These are phyloP conservation scores for Nemania diffusa DNA, from an alignment of 2,329 filamentous ascomycete species.

Conservation along the genomic window DNA sequence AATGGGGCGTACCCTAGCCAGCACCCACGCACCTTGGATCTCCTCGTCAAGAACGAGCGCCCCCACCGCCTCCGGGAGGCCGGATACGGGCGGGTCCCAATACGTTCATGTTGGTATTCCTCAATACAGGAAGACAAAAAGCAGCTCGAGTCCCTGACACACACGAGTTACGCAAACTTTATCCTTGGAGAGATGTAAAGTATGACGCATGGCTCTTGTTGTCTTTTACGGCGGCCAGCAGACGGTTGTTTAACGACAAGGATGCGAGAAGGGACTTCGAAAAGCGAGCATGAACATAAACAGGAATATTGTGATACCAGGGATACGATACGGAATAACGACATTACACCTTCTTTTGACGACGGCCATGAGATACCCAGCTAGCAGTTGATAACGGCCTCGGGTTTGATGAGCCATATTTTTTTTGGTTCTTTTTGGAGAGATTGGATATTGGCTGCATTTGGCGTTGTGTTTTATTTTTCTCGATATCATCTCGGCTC, in stretches of 20 bases:
- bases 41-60: not conserved
- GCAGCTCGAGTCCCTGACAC: not conserved
- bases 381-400: slow-evolving; percentile 13
- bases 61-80: not conserved
- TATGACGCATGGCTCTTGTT: not conserved
- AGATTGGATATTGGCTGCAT: not conserved
- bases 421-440: not conserved
- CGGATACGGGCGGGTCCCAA: not conserved
- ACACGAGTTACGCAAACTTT: not conserved
- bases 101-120: not conserved
- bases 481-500: not conserved
- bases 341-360: slow-evolving; percentile 19
- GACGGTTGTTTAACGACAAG: not conserved
- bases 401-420: slow-evolving; percentile 16
- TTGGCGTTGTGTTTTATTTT: not conserved
- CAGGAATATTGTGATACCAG: slow-evolving; percentile 2
- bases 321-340: slow-evolving; percentile 9
- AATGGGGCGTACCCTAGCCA: slow-evolving; percentile 19
- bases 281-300: not conserved
- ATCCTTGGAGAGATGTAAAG: not conserved
- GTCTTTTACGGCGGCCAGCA: not conserved
- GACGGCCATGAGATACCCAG: slow-evolving; percentile 27
- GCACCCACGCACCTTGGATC: slow-evolving; percentile 6
- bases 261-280: not conserved
- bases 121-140: slow-evolving; percentile 8